A percentile compares a stretch with the other conserved stretches of the same genome.
These are phyloP conservation scores for Corchorus olitorius DNA, from an alignment of 345 rosid genomes.

Conservation along the genomic window DNA sequence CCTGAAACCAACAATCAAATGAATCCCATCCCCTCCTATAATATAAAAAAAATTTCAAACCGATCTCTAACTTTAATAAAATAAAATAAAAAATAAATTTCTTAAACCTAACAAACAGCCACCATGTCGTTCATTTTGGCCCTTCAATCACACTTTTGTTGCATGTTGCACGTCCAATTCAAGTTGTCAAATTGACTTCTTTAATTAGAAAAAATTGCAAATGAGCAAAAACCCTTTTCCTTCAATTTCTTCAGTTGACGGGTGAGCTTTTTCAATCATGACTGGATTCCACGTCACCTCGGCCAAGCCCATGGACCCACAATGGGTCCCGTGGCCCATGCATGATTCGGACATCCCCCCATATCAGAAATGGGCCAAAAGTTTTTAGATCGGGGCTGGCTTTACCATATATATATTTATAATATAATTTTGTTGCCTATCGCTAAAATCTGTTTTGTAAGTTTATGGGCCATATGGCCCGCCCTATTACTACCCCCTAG, in stretches of 20 bases:
- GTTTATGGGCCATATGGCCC: neutral
- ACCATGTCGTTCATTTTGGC: neutral
- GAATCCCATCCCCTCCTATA: conserved; percentile 30
- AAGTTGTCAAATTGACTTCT: neutral
- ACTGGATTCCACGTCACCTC: conserved; percentile 35
- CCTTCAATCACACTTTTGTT: neutral
- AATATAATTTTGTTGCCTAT: neutral
- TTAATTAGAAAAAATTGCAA: neutral
- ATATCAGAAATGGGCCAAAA: neutral
- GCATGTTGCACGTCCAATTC: no score
- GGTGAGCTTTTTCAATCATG: conserved; percentile 37
- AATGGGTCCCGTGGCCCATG: conserved; percentile 28
- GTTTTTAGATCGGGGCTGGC: neutral
- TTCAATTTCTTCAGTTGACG: neutral
- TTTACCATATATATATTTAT: neutral
- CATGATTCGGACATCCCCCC: neutral
- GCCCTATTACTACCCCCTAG: neutral
- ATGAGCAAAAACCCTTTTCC: neutral
- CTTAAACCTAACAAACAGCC: neutral
- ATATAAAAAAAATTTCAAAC: neutral
- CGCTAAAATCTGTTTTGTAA: neutral
- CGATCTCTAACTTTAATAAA: neutral
- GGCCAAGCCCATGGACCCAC: neutral
- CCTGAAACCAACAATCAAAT: conserved; percentile 27
- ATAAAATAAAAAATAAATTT: neutral